A percentile compares a stretch with the other conserved stretches of the same genome.
phyloP scores from a whole-genome alignment of 2,329 filamentous ascomycete genomes.

The Neofusicoccum parvum region DNA sequence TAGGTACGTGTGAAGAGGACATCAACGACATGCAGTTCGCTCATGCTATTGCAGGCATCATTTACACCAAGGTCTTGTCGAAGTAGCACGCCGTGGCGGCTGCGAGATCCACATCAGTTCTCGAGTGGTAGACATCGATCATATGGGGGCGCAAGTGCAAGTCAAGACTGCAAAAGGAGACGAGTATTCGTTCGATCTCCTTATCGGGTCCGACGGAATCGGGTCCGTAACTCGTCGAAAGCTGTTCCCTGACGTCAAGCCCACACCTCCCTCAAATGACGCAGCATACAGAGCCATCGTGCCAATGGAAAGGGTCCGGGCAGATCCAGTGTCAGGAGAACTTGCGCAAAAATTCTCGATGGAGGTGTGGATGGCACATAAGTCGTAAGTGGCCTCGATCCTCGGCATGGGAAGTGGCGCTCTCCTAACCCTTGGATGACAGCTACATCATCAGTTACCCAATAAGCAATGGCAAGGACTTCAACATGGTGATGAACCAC shows the following conservation, averaged over 20 bases:
- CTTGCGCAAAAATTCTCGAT: slow-evolving; percentile 46
- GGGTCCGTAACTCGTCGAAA: slow-evolving; percentile 42
- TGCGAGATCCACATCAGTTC: slow-evolving; percentile 42
- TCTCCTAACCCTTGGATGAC: not conserved
- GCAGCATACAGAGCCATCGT: slow-evolving; percentile 51
- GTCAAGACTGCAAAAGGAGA: slow-evolving; percentile 36
- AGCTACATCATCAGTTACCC: slow-evolving; percentile 51
- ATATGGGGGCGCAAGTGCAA: slow-evolving; percentile 30
- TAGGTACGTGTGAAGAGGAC: not conserved
- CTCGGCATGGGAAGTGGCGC: not conserved
- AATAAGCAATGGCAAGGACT: slow-evolving; percentile 46
- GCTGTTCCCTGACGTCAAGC: slow-evolving; percentile 44
- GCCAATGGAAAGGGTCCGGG: slow-evolving; percentile 45
- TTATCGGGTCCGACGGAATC: slow-evolving; percentile 48
- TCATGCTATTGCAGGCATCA: slow-evolving; percentile 37
- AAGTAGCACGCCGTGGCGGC: slow-evolving; percentile 43
- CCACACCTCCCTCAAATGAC: slow-evolving; percentile 44
- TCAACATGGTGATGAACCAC: slow-evolving; percentile 52
- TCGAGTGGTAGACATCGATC: slow-evolving; percentile 38
- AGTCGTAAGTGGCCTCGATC: slow-evolving; percentile 22
- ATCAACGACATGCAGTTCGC: not conserved
- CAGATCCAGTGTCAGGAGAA: slow-evolving; percentile 45
- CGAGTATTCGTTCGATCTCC: slow-evolving; percentile 37
- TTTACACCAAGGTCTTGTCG: slow-evolving; percentile 48
- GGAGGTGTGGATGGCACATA: slow-evolving; percentile 49